Evolutionary conservation across 306 rosid species (phyloP).

Genomic region (Cicer chorassanicum): DNA sequence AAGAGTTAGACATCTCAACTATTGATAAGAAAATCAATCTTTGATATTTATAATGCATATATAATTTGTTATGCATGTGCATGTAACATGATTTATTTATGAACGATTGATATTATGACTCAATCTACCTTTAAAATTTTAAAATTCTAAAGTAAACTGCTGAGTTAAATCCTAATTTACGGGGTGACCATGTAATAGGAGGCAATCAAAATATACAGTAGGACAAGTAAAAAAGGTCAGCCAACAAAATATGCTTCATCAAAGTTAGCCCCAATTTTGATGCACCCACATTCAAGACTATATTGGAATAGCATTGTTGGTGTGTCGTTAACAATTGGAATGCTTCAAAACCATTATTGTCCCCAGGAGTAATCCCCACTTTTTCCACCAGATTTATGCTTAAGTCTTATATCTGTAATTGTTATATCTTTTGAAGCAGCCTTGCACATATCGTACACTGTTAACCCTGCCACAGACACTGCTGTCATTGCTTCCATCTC

Average conservation of each 20-base stretch:
- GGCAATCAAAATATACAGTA: neutral
- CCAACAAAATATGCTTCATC: slow-evolving; percentile 4
- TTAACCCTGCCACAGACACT: slow-evolving; percentile 74
- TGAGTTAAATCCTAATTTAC: neutral
- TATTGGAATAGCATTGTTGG: neutral
- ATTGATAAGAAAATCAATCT: neutral
- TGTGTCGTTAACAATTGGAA: neutral
- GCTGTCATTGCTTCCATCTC: slow-evolving; percentile 98
- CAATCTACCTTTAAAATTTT: neutral
- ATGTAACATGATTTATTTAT: neutral
- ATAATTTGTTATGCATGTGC: neutral
- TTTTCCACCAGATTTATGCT: slow-evolving; percentile 85
- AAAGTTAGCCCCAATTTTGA: slow-evolving; percentile 9
- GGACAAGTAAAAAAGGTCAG: slow-evolving; percentile 1
- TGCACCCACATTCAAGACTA: neutral
- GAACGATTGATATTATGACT: neutral
- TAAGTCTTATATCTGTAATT: slow-evolving; percentile 69
- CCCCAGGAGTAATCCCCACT: slow-evolving; percentile 80
- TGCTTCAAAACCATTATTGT: slow-evolving; percentile 43
- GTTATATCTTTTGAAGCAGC: slow-evolving; percentile 81
- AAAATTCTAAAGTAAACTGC: neutral
- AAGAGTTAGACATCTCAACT: neutral
- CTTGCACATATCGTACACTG: slow-evolving; percentile 94
- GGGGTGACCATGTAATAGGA: neutral
- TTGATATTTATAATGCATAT: neutral